Conservation (phyloP, 805 yeast species). For the Jamesozyma jinghongensis region DNA sequence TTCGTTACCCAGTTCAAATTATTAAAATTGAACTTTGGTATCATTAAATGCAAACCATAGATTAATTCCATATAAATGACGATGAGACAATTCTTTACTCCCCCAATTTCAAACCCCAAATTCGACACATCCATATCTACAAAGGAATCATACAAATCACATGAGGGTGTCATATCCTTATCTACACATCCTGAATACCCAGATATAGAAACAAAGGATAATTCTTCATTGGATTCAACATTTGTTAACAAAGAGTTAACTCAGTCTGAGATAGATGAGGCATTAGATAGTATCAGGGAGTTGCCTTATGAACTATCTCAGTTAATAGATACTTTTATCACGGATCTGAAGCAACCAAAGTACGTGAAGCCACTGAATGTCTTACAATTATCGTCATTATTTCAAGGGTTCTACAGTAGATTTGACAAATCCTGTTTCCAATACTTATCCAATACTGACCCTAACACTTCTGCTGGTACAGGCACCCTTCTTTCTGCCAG, state of each 20-base stretch:
- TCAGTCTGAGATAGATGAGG: conserved; percentile 20
- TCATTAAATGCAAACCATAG: too few species aligned
- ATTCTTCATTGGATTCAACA: neutral
- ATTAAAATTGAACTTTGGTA: too few species aligned
- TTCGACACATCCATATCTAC: conserved; percentile 23
- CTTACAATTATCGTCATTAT: conserved; percentile 23
- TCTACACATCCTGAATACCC: too few species aligned
- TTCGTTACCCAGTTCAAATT: too few species aligned
- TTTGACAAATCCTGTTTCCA: conserved; percentile 28
- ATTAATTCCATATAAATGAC: too few species aligned
- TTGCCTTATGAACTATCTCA: conserved; percentile 24
- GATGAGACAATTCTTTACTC: conserved; percentile 21
- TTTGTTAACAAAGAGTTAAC: conserved; percentile 4
- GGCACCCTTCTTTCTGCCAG: conserved; percentile 19
- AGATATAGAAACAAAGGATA: neutral
- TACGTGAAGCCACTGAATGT: conserved; percentile 25
- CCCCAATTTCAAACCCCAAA: conserved; percentile 24
- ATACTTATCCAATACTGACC: conserved; percentile 9
- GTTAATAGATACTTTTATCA: conserved; percentile 22
- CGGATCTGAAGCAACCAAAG: conserved; percentile 30
- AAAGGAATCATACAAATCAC: conserved; percentile 19
- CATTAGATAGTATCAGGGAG: conserved; percentile 10
- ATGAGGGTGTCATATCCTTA: too few species aligned
- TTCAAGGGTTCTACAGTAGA: conserved; percentile 25
- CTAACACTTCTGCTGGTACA: neutral